Base-by-base conservation (phyloP, 2,329 filamentous ascomycete genomes). In the Tolypocladium sp. region DNA sequence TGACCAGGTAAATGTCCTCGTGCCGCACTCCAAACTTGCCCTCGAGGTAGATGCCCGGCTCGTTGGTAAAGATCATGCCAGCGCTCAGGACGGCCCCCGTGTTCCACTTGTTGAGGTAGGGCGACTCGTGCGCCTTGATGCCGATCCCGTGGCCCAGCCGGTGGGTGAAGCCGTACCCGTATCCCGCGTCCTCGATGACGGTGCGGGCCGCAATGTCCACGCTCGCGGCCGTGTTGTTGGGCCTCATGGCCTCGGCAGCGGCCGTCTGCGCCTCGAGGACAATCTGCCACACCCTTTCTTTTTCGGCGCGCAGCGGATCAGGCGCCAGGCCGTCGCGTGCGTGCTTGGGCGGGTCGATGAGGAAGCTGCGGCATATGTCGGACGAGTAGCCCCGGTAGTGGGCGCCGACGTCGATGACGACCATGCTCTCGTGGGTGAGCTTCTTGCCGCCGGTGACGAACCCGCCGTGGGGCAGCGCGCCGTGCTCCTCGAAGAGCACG, bases 71-170 rank as follows among this genome's bases (percentile, higher is more conserved):
- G 0, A 79, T 77, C 84, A 87, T 87, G 0, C 84, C 84, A 0
- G 81, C 72, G 53, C 74, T 73, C 6, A 87, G 71, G 0, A 72
- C 64, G 0, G 74, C 72, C 2, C 67, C 70, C 2, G 71, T 73
- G 64, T 87, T 87, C 59, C 82, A 85, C 65, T 86, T 83, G 67
- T 87, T 85, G 38, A 87, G 71, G 63, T 87, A 87, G 0, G 84
- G 84, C 37, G 81, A 83, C 66, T 87, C 84, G 62, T 87, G 84
- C 1, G 84, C 84, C 70, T 87, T 87, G 66, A 88, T 86, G 0
- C 84, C 85, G 55, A 88, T 86, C 1, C 84, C 81, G 64, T 88
- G 85, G 1, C 84, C 84, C 1, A 87, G 73, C 1, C 84, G 77
- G 63, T 87, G 84, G 1, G 84, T 87, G 62, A 87, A 87, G 0